These are phyloP conservation scores for Eucalyptus melliodora DNA, from an alignment of 345 rosid genomes.

Conservation along the genomic window DNA sequence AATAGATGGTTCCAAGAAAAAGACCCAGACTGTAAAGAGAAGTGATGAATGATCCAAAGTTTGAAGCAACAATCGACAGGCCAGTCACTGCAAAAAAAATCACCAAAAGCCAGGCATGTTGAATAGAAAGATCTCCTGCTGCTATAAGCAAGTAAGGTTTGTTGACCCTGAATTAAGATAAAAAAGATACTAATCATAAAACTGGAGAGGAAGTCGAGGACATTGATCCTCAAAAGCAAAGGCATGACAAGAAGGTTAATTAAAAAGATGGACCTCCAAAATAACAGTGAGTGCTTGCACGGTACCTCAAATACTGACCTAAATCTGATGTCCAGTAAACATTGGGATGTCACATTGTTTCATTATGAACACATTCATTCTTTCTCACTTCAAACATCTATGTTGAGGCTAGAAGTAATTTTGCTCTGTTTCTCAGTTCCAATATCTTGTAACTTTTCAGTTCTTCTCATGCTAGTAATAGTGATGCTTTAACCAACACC, in stretches of 20 bases:
- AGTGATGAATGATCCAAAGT: slow-evolving; percentile 80
- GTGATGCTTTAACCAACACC: neutral
- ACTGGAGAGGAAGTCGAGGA: neutral
- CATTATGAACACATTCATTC: no score
- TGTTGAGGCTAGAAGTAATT: neutral
- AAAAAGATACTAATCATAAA: no score
- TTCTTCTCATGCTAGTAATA: neutral
- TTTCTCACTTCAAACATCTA: neutral
- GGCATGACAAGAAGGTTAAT: neutral
- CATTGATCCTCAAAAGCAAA: neutral
- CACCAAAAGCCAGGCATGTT: no score
- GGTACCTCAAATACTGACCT: neutral
- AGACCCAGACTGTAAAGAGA: slow-evolving; percentile 72
- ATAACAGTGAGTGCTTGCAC: neutral
- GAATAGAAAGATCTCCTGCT: no score
- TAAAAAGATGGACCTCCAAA: neutral
- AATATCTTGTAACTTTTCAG: neutral
- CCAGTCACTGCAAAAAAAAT: no score
- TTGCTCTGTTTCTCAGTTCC: neutral
- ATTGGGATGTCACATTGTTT: neutral
- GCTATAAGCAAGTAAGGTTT: no score
- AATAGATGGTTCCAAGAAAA: slow-evolving; percentile 87
- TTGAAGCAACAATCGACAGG: slow-evolving; percentile 46
- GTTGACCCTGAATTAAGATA: no score
- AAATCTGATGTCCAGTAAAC: neutral